These are phyloP conservation scores for Brassica cretica DNA, from an alignment of 345 rosid genomes.

Conservation along the genomic window DNA sequence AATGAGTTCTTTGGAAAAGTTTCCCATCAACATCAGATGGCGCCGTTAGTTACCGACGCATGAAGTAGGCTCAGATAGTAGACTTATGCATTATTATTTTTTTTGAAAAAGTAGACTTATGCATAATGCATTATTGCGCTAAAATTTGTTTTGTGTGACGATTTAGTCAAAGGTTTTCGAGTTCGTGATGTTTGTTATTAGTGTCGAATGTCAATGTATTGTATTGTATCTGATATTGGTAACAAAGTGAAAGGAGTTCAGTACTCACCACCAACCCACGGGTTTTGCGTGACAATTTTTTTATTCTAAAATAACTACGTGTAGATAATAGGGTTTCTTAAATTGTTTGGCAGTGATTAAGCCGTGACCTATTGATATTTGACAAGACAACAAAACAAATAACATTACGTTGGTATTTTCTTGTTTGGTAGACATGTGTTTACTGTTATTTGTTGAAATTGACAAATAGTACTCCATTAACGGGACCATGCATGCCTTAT, in stretches of 20 bases:
- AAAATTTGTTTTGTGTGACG: not conserved
- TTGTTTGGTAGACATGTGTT: not conserved
- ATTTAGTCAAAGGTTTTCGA: not conserved
- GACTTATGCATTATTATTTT: not conserved
- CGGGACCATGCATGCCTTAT: constrained; percentile 9
- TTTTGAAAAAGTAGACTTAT: not conserved
- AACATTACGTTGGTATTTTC: not conserved
- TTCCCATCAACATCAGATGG: not conserved
- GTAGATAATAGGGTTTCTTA: not conserved
- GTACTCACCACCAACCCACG: not conserved
- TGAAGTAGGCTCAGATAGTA: not conserved
- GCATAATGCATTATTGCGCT: not conserved
- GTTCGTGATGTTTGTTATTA: not conserved
- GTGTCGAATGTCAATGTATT: not conserved
- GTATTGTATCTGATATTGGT: not conserved
- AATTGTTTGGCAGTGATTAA: not conserved
- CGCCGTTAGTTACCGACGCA: not conserved
- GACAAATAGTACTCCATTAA: not conserved
- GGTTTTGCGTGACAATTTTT: not conserved
- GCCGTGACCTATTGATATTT: not conserved
- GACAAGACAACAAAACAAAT: not conserved
- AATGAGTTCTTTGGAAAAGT: not conserved
- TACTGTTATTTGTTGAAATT: not conserved
- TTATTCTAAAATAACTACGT: not conserved
- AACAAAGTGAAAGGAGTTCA: not conserved